Conservation (phyloP, 2,329 filamentous ascomycete species). For the Scedosporium dehoogii region DNA sequence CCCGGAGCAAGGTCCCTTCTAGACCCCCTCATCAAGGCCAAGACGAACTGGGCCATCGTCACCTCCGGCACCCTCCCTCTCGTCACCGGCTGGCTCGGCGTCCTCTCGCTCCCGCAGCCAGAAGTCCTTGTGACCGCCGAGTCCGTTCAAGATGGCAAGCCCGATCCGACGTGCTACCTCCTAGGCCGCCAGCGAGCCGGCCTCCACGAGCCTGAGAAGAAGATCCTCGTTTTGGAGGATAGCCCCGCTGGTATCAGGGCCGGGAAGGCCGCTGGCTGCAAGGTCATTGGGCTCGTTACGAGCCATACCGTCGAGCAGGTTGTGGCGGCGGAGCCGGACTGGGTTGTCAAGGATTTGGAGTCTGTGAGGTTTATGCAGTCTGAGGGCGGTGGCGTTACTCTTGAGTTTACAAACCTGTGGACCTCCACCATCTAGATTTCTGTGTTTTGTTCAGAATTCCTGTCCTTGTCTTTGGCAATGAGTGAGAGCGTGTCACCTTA, state of each 20-base stretch:
- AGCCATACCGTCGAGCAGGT: slow-evolving; percentile 70
- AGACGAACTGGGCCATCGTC: slow-evolving; percentile 77
- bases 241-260: slow-evolving; percentile 75
- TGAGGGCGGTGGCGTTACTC: slow-evolving; percentile 47
- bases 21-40: slow-evolving; percentile 48
- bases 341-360: slow-evolving; percentile 70
- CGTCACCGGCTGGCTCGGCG: slow-evolving; percentile 61
- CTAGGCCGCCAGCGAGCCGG: slow-evolving; percentile 56
- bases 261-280: slow-evolving; percentile 78
- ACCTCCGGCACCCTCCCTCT: slow-evolving; percentile 61
- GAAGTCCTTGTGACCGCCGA: slow-evolving; percentile 63
- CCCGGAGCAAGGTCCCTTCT: slow-evolving; percentile 70
- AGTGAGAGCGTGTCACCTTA: too few species aligned
- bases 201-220: slow-evolving; percentile 33
- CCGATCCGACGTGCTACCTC: slow-evolving; percentile 64
- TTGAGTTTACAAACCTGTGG: slow-evolving; percentile 44
- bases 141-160: slow-evolving; percentile 66
- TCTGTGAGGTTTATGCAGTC: slow-evolving; percentile 57
- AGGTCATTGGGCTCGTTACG: slow-evolving; percentile 74
- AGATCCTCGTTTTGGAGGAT: slow-evolving; percentile 75
- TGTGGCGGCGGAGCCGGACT: slow-evolving; percentile 69
- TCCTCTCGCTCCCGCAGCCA: slow-evolving; percentile 55
- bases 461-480: neutral
- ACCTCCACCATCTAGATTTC: neutral
- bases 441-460: neutral